Percentiles rank a stretch among this genome's conserved stretches.
phyloP scores from a whole-genome alignment of 768 basidiomycete genomes.

The Leccinellum rugosiceps region DNA sequence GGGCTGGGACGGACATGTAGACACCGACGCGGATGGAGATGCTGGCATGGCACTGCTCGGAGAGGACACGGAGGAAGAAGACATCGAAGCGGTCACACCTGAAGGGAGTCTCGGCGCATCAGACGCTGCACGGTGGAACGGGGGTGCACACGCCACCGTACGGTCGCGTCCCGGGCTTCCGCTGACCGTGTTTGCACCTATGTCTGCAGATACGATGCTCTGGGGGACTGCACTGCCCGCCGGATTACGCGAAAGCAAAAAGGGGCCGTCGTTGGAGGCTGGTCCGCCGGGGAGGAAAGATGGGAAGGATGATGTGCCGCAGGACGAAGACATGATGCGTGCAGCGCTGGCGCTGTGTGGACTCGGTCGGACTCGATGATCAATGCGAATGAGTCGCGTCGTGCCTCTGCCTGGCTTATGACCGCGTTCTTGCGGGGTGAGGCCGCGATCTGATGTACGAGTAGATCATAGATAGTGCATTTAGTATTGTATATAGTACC shows the following conservation, averaged over 20 bases:
- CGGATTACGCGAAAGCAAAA: neutral
- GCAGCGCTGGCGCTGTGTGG: slow-evolving; percentile 69
- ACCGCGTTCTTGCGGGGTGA: neutral
- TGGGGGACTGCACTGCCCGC: neutral
- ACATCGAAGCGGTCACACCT: slow-evolving; percentile 63
- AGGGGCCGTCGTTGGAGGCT: neutral
- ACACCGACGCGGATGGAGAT: neutral
- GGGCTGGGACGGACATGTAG: neutral
- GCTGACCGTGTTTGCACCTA: neutral
- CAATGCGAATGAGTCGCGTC: slow-evolving; percentile 12
- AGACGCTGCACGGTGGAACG: slow-evolving; percentile 39
- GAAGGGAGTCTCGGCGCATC: slow-evolving; percentile 46
- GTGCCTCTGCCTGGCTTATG: neutral
- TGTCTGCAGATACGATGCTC: neutral
- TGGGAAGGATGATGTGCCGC: slow-evolving; percentile 18
- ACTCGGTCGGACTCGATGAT: slow-evolving; percentile 30
- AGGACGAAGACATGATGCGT: slow-evolving; percentile 67
- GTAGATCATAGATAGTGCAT: slow-evolving; percentile 1
- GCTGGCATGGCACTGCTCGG: slow-evolving; percentile 11
- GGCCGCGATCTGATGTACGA: neutral
- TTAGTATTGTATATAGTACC: neutral
- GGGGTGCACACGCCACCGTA: neutral
- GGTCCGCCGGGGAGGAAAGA: neutral
- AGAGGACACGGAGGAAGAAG: slow-evolving; percentile 63
- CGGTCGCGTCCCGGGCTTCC: neutral